Percentiles rank a stretch among this genome's conserved stretches.
Conservation (phyloP, 2,329 filamentous ascomycete species). For the Harringtonia lauricola region DNA sequence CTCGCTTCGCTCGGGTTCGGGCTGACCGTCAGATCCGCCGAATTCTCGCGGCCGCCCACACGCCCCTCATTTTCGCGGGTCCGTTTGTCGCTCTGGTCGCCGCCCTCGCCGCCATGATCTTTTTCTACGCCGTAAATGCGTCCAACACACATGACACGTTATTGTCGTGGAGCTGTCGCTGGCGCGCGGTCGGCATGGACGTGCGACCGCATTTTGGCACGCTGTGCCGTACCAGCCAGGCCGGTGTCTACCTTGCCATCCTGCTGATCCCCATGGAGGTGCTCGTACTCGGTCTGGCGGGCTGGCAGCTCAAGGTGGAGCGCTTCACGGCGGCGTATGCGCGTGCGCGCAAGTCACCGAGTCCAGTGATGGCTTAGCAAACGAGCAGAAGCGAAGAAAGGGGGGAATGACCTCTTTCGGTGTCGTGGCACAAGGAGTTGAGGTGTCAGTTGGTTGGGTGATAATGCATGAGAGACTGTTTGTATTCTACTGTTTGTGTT, state of each 20-base stretch:
- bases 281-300: slow-evolving; percentile 33
- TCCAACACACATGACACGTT: slow-evolving; percentile 42
- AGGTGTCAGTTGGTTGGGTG: too few relatives aligned
- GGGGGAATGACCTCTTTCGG: neutral
- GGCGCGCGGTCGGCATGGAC: slow-evolving; percentile 40
- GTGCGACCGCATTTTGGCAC: slow-evolving; percentile 42
- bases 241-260: slow-evolving; percentile 41
- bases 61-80: slow-evolving; percentile 24
- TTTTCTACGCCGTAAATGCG: slow-evolving; percentile 46
- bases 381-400: too few relatives aligned
- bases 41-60: slow-evolving; percentile 21
- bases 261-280: slow-evolving; percentile 47
- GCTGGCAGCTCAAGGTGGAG: slow-evolving; percentile 32
- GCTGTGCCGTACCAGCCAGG: slow-evolving; percentile 45
- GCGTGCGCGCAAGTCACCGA: slow-evolving; percentile 22
- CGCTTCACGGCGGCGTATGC: slow-evolving; percentile 24
- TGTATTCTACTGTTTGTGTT: too few relatives aligned
- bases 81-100: slow-evolving; percentile 32
- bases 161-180: slow-evolving; percentile 53
- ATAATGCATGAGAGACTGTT: too few relatives aligned
- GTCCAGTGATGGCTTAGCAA: slow-evolving; percentile 13
- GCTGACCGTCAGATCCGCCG: slow-evolving; percentile 23
- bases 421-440: too few relatives aligned
- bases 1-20: neutral
- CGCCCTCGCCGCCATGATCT: slow-evolving; percentile 39